phyloP scores from a whole-genome alignment of 2,329 filamentous ascomycete genomes.

The Balansia obtecta region DNA sequence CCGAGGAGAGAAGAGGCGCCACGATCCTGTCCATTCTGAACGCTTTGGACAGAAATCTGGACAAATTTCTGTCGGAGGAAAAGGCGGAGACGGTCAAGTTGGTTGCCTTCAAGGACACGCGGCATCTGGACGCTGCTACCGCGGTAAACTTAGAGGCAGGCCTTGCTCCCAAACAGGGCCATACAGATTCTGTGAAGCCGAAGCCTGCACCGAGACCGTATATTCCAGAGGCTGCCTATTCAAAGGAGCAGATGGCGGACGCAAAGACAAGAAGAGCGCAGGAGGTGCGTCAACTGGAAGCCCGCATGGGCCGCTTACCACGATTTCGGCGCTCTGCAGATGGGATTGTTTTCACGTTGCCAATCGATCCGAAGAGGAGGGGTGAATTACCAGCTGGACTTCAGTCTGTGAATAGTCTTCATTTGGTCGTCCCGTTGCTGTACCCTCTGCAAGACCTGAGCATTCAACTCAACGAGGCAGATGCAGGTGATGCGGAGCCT shows the following conservation, averaged over 20 bases:
- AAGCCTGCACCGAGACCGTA: constrained; percentile 17
- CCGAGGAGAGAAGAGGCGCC: constrained; percentile 36
- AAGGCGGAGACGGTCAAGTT: constrained; percentile 64
- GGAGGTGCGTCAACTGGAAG: constrained; percentile 62
- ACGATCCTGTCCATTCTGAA: constrained; percentile 58
- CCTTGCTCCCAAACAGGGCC: constrained; percentile 2
- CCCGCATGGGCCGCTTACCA: constrained; percentile 56
- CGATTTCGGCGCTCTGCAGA: constrained; percentile 58
- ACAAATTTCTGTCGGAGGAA: constrained; percentile 54
- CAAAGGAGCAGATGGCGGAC: constrained; percentile 44
- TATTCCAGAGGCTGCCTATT: constrained; percentile 36
- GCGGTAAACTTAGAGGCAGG: neutral
- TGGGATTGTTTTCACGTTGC: constrained; percentile 57
- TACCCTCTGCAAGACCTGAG: constrained; percentile 61
- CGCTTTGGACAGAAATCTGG: constrained; percentile 59
- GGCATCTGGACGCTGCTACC: constrained; percentile 25
- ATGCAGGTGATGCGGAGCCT: constrained; percentile 44
- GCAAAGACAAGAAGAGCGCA: constrained; percentile 51
- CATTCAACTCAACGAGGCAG: constrained; percentile 52
- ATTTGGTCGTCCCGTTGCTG: constrained; percentile 54
- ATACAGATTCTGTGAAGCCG: constrained; percentile 3
- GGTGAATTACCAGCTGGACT: constrained; percentile 48
- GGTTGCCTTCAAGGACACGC: constrained; percentile 45
- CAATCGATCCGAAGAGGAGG: constrained; percentile 52
- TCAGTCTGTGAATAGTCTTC: constrained; percentile 48